Conservation (phyloP, 2,329 filamentous ascomycete genomes). For the Aspergillus amoenus region DNA sequence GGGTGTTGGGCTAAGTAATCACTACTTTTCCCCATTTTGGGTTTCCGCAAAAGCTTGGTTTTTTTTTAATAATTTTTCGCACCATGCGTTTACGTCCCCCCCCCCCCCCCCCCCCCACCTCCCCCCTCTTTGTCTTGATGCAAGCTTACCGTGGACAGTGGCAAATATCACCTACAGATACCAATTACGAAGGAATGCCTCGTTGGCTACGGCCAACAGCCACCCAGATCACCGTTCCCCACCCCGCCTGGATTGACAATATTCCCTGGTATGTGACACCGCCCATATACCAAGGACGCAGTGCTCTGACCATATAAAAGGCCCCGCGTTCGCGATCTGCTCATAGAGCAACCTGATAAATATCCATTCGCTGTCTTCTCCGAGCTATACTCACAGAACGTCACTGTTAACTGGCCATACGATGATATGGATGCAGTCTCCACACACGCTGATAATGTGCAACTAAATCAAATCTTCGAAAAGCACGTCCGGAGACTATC, state of each 20-base stretch:
- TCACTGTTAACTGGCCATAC: conserved; percentile 2
- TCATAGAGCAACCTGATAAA: background rate
- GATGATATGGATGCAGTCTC: background rate
- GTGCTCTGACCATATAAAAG: background rate
- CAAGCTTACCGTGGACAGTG: background rate
- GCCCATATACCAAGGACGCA: background rate
- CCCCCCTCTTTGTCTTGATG: background rate
- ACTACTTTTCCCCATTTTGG: background rate
- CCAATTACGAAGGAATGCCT: background rate
- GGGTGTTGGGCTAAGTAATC: background rate
- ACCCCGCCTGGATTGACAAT: conserved; percentile 7
- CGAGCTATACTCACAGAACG: conserved; percentile 1
- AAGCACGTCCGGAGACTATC: background rate
- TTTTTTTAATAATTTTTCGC: background rate
- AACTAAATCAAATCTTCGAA: conserved; percentile 1
- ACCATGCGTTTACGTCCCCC: background rate
- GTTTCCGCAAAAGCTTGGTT: background rate
- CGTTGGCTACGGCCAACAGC: conserved; percentile 3
- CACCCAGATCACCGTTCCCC: conserved; percentile 1
- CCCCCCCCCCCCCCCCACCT: no score
- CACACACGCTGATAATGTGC: background rate
- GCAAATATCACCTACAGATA: background rate
- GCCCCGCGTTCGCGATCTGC: conserved; percentile 3
- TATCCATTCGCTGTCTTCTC: conserved; percentile 6
- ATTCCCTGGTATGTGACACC: conserved; percentile 3